Percentiles rank a stretch among this genome's conserved stretches.
These are phyloP conservation scores for Protomyces arabidopsidicola DNA, from an alignment of 1,139 yeast genomes.

Conservation along the genomic window DNA sequence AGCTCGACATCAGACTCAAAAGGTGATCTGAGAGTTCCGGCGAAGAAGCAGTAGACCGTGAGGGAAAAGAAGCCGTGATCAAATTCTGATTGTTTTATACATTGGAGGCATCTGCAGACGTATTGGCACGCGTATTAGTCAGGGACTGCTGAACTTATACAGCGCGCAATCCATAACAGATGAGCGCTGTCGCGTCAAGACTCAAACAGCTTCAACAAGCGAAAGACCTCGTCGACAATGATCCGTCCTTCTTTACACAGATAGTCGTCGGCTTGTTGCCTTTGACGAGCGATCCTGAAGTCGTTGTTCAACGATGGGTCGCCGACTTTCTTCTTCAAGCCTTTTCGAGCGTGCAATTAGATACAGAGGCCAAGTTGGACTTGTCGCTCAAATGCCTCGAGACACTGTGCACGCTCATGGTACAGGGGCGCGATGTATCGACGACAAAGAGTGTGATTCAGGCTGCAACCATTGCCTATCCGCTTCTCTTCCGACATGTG, in stretches of 20 bases:
- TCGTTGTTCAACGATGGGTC: constrained; percentile 42
- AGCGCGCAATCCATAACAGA: not conserved
- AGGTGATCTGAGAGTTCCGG: no score
- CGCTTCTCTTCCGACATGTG: constrained; percentile 39
- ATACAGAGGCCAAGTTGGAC: constrained; percentile 35
- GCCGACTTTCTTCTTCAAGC: constrained; percentile 43
- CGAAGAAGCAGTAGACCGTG: no score
- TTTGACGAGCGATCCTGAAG: constrained; percentile 40
- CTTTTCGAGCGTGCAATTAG: constrained; percentile 38
- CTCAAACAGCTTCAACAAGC: constrained; percentile 41
- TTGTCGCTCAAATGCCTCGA: constrained; percentile 40
- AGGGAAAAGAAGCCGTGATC: no score
- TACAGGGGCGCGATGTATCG: constrained; percentile 35
- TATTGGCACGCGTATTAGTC: no score
- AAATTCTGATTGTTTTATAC: no score
- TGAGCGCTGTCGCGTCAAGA: constrained; percentile 11
- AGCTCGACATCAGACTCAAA: not conserved
- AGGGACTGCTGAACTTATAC: no score
- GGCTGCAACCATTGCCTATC: constrained; percentile 40
- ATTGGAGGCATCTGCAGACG: no score
- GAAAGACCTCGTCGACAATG: constrained; percentile 39
- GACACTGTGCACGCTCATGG: constrained; percentile 35
- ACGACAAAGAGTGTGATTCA: constrained; percentile 39
- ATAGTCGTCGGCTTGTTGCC: constrained; percentile 41
- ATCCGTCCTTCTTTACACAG: constrained; percentile 41